phyloP scores from a whole-genome alignment of 371 early-diverging fungal species.

The Apophysomyces ossiformis region DNA sequence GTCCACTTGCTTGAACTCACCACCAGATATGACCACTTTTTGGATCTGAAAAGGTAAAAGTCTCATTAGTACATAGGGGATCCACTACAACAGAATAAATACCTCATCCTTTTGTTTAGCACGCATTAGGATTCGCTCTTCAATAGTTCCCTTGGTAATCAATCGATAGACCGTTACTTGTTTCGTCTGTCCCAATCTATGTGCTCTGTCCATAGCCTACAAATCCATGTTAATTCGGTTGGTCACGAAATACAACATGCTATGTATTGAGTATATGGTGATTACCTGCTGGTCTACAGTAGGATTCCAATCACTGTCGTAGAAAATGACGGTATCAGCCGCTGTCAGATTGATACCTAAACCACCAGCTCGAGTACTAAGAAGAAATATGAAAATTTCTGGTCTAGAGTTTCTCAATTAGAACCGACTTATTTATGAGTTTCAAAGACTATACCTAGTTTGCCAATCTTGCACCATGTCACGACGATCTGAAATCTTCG shows the following conservation, averaged over 20 bases:
- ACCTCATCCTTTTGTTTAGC: constrained; percentile 94
- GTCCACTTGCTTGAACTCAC: constrained; percentile 83
- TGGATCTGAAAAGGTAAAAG: constrained; percentile 65
- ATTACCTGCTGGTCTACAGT: constrained; percentile 92
- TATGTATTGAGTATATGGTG: background rate
- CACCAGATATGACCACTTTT: constrained; percentile 95
- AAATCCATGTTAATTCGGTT: too few relatives aligned
- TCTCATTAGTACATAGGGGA: background rate
- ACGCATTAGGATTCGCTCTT: constrained; percentile 88
- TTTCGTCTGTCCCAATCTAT: constrained; percentile 96
- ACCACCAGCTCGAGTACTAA: constrained; percentile 99
- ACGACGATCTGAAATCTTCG: constrained; percentile 89
- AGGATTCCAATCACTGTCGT: constrained; percentile 99
- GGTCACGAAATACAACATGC: background rate
- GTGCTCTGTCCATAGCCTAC: constrained; percentile 96
- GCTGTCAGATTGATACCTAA: constrained; percentile 99
- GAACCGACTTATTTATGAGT: background rate
- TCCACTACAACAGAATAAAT: background rate
- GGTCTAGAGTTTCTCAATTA: constrained; percentile 43
- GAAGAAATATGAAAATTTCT: constrained; percentile 95
- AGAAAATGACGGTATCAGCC: constrained; percentile 99
- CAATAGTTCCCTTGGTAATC: constrained; percentile 91
- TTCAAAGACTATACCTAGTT: constrained; percentile 44
- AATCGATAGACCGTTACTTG: constrained; percentile 96
- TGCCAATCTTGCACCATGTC: constrained; percentile 96